Base-by-base conservation (phyloP, 345 rosid species). In the Lenwebbia sp. region DNA sequence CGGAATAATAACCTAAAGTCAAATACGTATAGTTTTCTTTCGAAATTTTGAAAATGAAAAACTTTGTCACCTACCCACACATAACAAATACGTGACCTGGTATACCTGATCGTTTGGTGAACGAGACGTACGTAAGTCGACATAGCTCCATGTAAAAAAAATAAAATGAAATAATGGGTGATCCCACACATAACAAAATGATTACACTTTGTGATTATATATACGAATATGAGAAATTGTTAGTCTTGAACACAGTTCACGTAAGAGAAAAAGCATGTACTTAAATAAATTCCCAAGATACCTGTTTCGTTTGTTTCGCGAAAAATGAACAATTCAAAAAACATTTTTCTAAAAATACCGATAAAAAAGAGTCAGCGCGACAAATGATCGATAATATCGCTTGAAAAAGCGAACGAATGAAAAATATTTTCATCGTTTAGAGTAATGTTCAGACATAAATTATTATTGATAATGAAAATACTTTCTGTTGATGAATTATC, bases 391-490 rank as follows among this genome's bases (percentile, higher is more conserved):
- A 28, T n/a, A 6, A 2, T 7, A 28, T 28, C 5, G 19, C 21
- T 62, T 17, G 30, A 0, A 3, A 0, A 28, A 62, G 7, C 30
- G 0, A 7, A 62, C 0, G 5, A 28, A 62, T 5, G 14, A n/a
- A 58, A 57, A n/a, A 28, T 58, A 58, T 26, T 12, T 3, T 26
- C 4, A 14, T 58, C 70, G 2, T 58, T 2, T 5, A 3, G 0
- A 13, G 0, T 0, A n/a, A 19, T 3, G 13, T n/a, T n/a, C 2
- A 58, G 3, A 58, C 3, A n/a, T n/a, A 13, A n/a, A 14, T 58
- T 58, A 58, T 58, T 5, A 5, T 49, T 10, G 51, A 10, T 49
- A 49, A 10, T 2, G 51, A 49, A 49, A 49, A 49, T 49, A 10
- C 13, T 49, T 49, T 49, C 10, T 49, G 10, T 10, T 1, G 13